phyloP scores from a whole-genome alignment of 352 stramenopile genomes.

The Pythium plurisporium region DNA sequence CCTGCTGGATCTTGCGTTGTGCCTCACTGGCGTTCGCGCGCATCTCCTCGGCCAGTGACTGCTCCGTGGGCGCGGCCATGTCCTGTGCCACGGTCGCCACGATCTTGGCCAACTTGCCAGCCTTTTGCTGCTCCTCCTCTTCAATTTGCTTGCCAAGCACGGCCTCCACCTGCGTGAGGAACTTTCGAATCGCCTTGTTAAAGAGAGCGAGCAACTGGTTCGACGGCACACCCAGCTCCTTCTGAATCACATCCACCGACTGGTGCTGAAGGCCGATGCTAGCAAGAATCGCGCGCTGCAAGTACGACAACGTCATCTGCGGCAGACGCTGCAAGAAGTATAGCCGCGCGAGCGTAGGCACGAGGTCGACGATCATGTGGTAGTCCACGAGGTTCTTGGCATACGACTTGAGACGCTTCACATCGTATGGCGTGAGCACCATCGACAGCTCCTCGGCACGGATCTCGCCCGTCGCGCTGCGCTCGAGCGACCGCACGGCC shows the following conservation, averaged over 20 bases:
- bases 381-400: slow-evolving; percentile 99
- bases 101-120: slow-evolving; percentile 48
- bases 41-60: slow-evolving; percentile 81
- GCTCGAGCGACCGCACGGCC: slow-evolving; percentile 33
- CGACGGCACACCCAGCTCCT: slow-evolving; percentile 92
- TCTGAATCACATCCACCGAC: slow-evolving; percentile 91
- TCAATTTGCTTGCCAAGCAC: slow-evolving; percentile 84
- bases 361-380: slow-evolving; percentile 98
- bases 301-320: slow-evolving; percentile 90
- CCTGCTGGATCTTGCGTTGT: slow-evolving; percentile 76
- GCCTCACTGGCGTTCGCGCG: slow-evolving; percentile 70
- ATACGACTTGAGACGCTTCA: slow-evolving; percentile 98
- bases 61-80: slow-evolving; percentile 74
- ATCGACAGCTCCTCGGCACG: slow-evolving; percentile 87
- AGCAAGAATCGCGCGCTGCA: slow-evolving; percentile 95
- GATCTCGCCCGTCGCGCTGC: slow-evolving; percentile 75
- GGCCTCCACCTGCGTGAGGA: slow-evolving; percentile 71
- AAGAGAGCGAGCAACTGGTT: slow-evolving; percentile 98
- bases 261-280: slow-evolving; percentile 93
- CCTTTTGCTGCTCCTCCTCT: slow-evolving; percentile 68
- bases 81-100: slow-evolving; percentile 53
- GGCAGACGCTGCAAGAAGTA: slow-evolving; percentile 96
- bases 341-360: slow-evolving; percentile 92
- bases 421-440: slow-evolving; percentile 95
- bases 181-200: slow-evolving; percentile 95